Conservation (phyloP, 2,329 filamentous ascomycete species). For the Dactylellina sp. region DNA sequence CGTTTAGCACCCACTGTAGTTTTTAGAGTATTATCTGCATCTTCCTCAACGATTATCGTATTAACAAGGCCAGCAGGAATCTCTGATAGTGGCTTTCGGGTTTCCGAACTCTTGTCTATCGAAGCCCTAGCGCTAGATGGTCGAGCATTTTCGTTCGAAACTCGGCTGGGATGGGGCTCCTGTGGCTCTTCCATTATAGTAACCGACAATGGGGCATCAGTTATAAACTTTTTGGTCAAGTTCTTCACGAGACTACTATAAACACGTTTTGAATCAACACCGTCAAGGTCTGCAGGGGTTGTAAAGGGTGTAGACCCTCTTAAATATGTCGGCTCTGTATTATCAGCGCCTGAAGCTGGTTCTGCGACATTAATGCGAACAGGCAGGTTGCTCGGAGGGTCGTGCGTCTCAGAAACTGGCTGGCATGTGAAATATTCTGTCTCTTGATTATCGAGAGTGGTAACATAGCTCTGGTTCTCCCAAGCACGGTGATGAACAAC, state of each 20-base stretch:
- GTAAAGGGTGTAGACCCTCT: constrained; percentile 36
- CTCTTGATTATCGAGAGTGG: constrained; percentile 45
- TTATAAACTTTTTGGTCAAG: constrained; percentile 26
- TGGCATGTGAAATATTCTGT: constrained; percentile 39
- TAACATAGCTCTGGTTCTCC: constrained; percentile 50
- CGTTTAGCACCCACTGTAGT: constrained; percentile 26
- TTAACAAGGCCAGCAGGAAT: constrained; percentile 30
- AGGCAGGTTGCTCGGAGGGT: constrained; percentile 7
- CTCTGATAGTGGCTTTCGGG: constrained; percentile 40
- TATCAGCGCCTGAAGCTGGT: constrained; percentile 1
- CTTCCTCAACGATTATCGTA: constrained; percentile 30
- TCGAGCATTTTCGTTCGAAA: constrained; percentile 38
- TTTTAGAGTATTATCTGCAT: constrained; percentile 18
- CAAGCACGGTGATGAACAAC: constrained; percentile 43
- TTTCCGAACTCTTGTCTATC: constrained; percentile 40
- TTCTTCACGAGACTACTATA: constrained; percentile 51
- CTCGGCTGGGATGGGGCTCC: constrained; percentile 12
- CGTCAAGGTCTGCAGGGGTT: constrained; percentile 28
- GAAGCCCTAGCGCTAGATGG: constrained; percentile 11
- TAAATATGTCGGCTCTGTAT: constrained; percentile 1
- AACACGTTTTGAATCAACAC: constrained; percentile 38
- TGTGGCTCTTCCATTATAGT: constrained; percentile 38
- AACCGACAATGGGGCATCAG: neutral
- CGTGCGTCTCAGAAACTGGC: constrained; percentile 9
- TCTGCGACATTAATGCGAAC: constrained; percentile 17